Base-by-base conservation (phyloP, 495 filamentous ascomycete genomes). In the Filosporella fistucella region DNA sequence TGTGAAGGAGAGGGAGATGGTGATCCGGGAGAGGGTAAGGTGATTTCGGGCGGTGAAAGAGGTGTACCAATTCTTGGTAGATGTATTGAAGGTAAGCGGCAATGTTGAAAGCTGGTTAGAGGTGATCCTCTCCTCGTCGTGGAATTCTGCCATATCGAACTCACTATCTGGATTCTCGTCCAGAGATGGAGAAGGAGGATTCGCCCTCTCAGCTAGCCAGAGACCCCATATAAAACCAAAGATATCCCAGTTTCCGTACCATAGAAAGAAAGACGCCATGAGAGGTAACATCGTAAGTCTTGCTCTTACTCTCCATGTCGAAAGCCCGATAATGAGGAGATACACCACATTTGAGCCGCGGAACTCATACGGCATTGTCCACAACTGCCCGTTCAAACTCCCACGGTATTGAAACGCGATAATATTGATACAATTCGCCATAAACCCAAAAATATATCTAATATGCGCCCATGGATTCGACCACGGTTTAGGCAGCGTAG, bases 341-440 rank as follows among this genome's bases (percentile, higher is more conserved):
- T 85, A 86, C 2, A 86, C 65, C 38, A 82, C 67, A 56, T 85
- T 77, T 9, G 77, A 82, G 45, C 72, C 74, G 37, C 74, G 68
- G 50, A 84, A 83, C 57, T 86, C 82, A 16, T 84, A 71, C 0
- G 81, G 81, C 12, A 85, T 82, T 17, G 82, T 86, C 82, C 82
- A 86, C 0, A 85, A 63, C 52, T 85, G 71, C 43, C 85, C 82
- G 54, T 84, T 20, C 16, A n/a, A n/a, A 13, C 16, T 38, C 10
- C n/a, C 5, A 5, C 14, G 5, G 7, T 21, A 4, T 5, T 4
- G 35, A 13, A 7, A 38, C 9, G 4, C 16, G 3, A 20, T 22
- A 9, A 5, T 4, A 5, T n/a, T 38, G 35, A 38, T 7, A 5
- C 5, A n/a, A 21, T 38, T 21, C 8, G 35, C 35, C 9, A 38